Base-by-base conservation (phyloP, 169 alveolate genomes). In the Theileria equi region DNA sequence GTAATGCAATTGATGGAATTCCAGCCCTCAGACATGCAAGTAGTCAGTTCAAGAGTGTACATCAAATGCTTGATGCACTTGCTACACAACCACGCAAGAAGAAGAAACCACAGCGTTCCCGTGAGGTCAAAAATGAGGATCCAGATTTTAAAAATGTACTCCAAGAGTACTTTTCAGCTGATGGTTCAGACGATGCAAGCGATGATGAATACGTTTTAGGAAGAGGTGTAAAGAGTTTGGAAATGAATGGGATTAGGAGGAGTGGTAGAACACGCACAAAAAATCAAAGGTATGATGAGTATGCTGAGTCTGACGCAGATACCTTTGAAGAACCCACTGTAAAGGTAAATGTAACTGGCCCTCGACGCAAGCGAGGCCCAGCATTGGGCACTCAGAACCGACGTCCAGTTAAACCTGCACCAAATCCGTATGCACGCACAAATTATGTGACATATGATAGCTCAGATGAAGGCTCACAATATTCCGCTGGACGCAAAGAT, bases 261-360 rank as follows among this genome's bases (percentile, higher is more conserved):
- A 77, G 86, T 67, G 68, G 70, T 3, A 28, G 86, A 40, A 47
- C 86, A 29, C 40, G 86, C 41, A 45, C 69, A 23, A 65, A 67
- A 53, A 77, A 53, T 25, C 36, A 55, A 5, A 32, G 48, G 50
- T 77, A 77, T 57, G 81, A 65, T 6, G 86, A 65, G n/a, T 77
- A 77, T 41, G 55, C 78, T 7, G 86, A 77, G 31, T 67, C 80
- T 29, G 86, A 77, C n/a, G 78, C 84, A 3, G 84, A 74, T 26
- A 43, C 73, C 13, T 60, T 60, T 64, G 84, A 74, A 17, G 84
- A 74, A 10, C 63, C 84, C 7, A 29, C 69, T 2, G 44, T 49
- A 25, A 35, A 11, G 71, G 62, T 16, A 25, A 35, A 19, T 25
- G 21, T 23, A 2, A 36, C 47, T 32, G 28, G 29, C 16, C 47